Evolutionary conservation across 2,329 filamentous ascomycete genomes (phyloP), one percentile per base, ranked within the genome.

Genomic region (Calonectria pauciramosa): DNA sequence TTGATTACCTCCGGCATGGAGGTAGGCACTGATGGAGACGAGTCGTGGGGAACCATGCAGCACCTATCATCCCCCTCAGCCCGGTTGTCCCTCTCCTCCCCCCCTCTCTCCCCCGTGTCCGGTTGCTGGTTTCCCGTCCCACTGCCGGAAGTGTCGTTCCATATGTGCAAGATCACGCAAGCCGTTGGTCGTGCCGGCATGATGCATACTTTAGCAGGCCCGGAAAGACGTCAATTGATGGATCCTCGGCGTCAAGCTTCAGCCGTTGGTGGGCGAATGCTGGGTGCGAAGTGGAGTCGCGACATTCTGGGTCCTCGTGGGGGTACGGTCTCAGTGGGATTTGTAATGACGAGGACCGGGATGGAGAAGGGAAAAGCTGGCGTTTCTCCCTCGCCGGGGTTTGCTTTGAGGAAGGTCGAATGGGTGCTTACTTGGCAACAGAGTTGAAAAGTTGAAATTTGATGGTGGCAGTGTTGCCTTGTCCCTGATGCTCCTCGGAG

Each of bases 321-420:
- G 71, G 71, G 71, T 72, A 68, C 41, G 34, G 56, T 69, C 71
- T 69, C 47, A 72, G 38, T 36, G 23, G 49, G 56, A 72, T 68
- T 72, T 72, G 70, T 68, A 72, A 65, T 59, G 49, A 63, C n/a
- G 56, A 63, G 23, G n/a, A 56, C 47, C 34, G 32, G 49, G 51
- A 60, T 56, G 56, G 65, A 72, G 38, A 65, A 44, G 65, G 65
- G 10, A 9, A 13, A 64, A n/a, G 23, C 30, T 49, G 60, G 41
- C 20, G 9, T 30, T 34, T 23, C n/a, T 44, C 26, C 10, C 9
- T 49, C 28, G 60, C 41, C 41, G 7, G 56, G 34, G 36, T 63
- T 63, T 41, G 10, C 36, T 63, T 41, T 63, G 7, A 63, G 63
- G 63, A 51, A 63, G 49, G 60, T 36, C 28, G 13, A 20, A 36